These are phyloP conservation scores for Microbotryum lychnidis-dioicae DNA, from an alignment of 1,284 basidiomycete genomes.

Conservation along the genomic window DNA sequence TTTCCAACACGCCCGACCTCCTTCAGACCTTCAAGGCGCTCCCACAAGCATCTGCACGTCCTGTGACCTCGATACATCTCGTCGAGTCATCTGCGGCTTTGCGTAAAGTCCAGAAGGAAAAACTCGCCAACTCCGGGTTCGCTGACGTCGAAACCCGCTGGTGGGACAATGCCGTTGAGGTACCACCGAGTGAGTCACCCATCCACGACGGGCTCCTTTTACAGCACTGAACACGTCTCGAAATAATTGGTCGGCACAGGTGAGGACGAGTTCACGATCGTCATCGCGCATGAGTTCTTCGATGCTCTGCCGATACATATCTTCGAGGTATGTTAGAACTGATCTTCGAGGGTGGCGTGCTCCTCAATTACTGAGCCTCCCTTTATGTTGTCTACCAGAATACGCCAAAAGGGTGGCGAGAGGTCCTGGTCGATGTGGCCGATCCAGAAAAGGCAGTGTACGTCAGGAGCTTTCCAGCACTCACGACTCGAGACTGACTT, in stretches of 20 bases:
- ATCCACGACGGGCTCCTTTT: background rate
- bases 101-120: slow-evolving; percentile 56
- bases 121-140: slow-evolving; percentile 44
- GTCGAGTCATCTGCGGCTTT: slow-evolving; percentile 71
- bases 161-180: slow-evolving; percentile 64
- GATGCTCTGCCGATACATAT: slow-evolving; percentile 91
- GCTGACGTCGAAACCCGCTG: slow-evolving; percentile 50
- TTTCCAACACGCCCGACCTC: background rate
- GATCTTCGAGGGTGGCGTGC: slow-evolving; percentile 18
- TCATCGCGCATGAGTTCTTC: slow-evolving; percentile 95
- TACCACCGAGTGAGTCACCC: slow-evolving; percentile 46
- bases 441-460: slow-evolving; percentile 22
- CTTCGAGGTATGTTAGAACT: slow-evolving; percentile 76
- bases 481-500: background rate
- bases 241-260: slow-evolving; percentile 22
- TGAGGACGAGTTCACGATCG: slow-evolving; percentile 62
- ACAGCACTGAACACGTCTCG: too few species aligned
- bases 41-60: slow-evolving; percentile 53
- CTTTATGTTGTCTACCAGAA: slow-evolving; percentile 47
- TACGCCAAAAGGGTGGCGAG: slow-evolving; percentile 72
- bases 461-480: background rate
- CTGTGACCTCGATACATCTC: slow-evolving; percentile 57
- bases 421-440: slow-evolving; percentile 63
- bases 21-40: slow-evolving; percentile 38
- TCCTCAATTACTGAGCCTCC: background rate